These are phyloP conservation scores for Udeniomyces megalosporus DNA, from an alignment of 768 basidiomycete genomes.

Conservation along the genomic window DNA sequence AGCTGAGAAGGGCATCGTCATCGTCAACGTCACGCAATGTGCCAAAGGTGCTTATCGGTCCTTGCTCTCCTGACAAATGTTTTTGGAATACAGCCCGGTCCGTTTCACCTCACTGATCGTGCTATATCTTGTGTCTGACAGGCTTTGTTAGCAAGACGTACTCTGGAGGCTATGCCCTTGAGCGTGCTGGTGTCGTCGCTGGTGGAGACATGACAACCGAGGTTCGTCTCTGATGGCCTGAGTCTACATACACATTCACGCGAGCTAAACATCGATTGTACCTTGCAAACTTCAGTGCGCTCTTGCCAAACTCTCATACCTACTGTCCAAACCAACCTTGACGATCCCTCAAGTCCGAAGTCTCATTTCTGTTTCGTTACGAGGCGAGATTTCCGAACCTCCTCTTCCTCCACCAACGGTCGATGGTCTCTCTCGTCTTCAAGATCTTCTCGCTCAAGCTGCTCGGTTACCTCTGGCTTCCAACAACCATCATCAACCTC, in stretches of 20 bases:
- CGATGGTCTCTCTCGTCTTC: slow-evolving; percentile 44
- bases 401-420: slow-evolving; percentile 33
- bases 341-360: slow-evolving; percentile 49
- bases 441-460: slow-evolving; percentile 50
- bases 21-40: slow-evolving; percentile 87
- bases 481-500: no score
- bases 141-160: slow-evolving; percentile 69
- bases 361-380: slow-evolving; percentile 59
- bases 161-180: slow-evolving; percentile 22
- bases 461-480: slow-evolving; percentile 32
- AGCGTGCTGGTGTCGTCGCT: slow-evolving; percentile 12
- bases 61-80: no score
- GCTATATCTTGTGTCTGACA: no score
- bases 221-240: slow-evolving; percentile 32
- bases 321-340: slow-evolving; percentile 72
- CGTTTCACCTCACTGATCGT: no score
- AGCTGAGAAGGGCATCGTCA: slow-evolving; percentile 30
- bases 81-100: no score
- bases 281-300: slow-evolving; percentile 45
- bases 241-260: neutral
- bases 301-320: slow-evolving; percentile 72
- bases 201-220: slow-evolving; percentile 80
- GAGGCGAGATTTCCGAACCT: slow-evolving; percentile 62
- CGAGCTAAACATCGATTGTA: no score
- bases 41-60: slow-evolving; percentile 49